Percentiles rank a stretch among this genome's conserved stretches.
Conservation (phyloP, 176 grass and related monocot genomes). For the Oryza rufipogon region DNA sequence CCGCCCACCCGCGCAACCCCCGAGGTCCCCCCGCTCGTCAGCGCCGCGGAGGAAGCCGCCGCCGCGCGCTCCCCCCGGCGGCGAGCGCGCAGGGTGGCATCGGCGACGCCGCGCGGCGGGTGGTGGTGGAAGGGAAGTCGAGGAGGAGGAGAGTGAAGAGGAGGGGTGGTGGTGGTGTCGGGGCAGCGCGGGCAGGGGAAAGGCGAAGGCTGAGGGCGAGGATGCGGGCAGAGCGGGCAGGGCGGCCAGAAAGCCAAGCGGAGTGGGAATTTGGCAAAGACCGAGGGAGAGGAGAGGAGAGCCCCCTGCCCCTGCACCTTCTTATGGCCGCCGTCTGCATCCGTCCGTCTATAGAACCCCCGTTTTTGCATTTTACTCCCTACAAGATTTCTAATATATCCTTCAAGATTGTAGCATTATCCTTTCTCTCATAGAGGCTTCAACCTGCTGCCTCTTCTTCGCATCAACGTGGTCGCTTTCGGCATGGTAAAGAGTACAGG, state of each 20-base stretch:
- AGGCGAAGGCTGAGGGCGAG: conserved; percentile 7
- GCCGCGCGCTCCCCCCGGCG: conserved; percentile 43
- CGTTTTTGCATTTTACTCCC: background rate
- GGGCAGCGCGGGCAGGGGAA: conserved; percentile 52
- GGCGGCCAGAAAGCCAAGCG: too few species aligned
- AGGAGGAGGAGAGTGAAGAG: conserved; percentile 46
- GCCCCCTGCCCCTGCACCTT: background rate
- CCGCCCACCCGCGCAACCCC: background rate
- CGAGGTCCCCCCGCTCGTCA: conserved; percentile 24
- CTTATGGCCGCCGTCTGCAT: background rate
- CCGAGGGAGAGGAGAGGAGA: background rate
- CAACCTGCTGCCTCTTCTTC: background rate
- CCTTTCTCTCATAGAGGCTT: background rate
- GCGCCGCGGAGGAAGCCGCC: conserved; percentile 40
- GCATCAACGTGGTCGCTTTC: too few species aligned
- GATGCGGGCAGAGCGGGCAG: conserved; percentile 68
- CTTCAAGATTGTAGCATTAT: background rate
- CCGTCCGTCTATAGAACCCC: background rate
- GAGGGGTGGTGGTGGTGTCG: conserved; percentile 13
- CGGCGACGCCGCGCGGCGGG: conserved; percentile 21
- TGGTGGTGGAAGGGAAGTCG: background rate
- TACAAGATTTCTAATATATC: background rate
- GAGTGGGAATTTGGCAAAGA: conserved; percentile 57
- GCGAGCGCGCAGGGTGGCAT: conserved; percentile 36
- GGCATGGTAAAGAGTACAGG: too few species aligned